Evolutionary conservation across 305 asterid genomes (phyloP).

Genomic region (Fraxinus greggii): DNA sequence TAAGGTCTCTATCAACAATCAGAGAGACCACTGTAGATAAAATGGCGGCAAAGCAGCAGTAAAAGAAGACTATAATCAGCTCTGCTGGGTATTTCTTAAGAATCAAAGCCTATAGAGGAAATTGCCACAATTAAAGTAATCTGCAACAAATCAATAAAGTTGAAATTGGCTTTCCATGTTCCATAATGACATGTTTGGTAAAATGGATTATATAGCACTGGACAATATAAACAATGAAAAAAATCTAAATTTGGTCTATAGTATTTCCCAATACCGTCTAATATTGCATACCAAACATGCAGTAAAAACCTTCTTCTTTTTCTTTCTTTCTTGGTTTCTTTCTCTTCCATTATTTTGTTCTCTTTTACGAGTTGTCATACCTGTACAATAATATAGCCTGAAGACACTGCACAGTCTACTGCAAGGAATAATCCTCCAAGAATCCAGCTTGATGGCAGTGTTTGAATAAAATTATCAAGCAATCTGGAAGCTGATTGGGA

Average conservation of each 20-base stretch:
- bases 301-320: not conserved
- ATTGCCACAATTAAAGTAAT: not conserved
- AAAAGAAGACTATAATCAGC: constrained; percentile 78
- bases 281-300: not conserved
- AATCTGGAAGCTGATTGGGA: constrained; percentile 31
- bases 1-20: constrained; percentile 48
- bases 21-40: constrained; percentile 57
- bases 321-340: not conserved
- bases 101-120: constrained; percentile 56
- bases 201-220: not conserved
- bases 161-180: not conserved
- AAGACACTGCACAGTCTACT: constrained; percentile 54
- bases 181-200: not conserved
- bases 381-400: constrained; percentile 70
- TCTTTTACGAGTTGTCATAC: constrained; percentile 27
- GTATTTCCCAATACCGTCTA: not conserved
- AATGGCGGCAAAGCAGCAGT: constrained; percentile 80
- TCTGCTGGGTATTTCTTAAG: constrained; percentile 68
- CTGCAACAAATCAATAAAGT: not conserved
- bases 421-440: constrained; percentile 73
- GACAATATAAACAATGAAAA: not conserved
- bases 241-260: not conserved
- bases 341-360: not conserved
- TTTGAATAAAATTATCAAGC: constrained; percentile 20
- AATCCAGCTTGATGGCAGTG: constrained; percentile 48